Evolutionary conservation across 2,329 filamentous ascomycete genomes (phyloP).

Genomic region (Dactylellina drechsleri): DNA sequence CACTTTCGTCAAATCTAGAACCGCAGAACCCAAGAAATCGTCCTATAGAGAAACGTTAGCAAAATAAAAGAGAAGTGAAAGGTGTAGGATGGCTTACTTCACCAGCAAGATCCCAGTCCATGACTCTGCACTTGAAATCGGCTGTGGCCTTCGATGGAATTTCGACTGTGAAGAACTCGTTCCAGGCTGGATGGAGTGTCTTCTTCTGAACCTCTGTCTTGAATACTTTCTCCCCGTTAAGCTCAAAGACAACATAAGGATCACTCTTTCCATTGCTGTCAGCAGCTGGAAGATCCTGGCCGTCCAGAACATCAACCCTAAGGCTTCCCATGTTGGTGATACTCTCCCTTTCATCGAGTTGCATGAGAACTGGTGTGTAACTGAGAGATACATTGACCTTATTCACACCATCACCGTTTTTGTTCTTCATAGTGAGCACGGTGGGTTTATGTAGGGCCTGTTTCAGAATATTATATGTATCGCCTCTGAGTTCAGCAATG

Average conservation of each 20-base stretch:
- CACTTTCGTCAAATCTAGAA: slow-evolving; percentile 79
- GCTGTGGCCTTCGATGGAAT: slow-evolving; percentile 85
- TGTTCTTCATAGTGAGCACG: slow-evolving; percentile 79
- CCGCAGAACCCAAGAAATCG: slow-evolving; percentile 82
- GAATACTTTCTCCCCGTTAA: slow-evolving; percentile 88
- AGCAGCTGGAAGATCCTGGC: slow-evolving; percentile 84
- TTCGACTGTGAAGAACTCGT: slow-evolving; percentile 89
- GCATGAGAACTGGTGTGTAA: slow-evolving; percentile 94
- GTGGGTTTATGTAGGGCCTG: slow-evolving; percentile 88
- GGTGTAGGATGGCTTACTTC: slow-evolving; percentile 64
- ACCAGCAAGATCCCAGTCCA: slow-evolving; percentile 96
- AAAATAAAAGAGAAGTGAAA: neutral
- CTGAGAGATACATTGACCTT: slow-evolving; percentile 91
- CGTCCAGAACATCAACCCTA: slow-evolving; percentile 91
- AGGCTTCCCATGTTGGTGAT: slow-evolving; percentile 99
- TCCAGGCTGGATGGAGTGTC: slow-evolving; percentile 93
- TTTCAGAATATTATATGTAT: slow-evolving; percentile 86
- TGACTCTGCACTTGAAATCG: slow-evolving; percentile 83
- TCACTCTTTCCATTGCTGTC: slow-evolving; percentile 97
- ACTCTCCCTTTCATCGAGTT: slow-evolving; percentile 90
- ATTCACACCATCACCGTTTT: slow-evolving; percentile 80
- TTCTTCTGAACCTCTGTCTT: slow-evolving; percentile 98
- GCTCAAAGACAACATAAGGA: slow-evolving; percentile 92
- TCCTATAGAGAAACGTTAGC: slow-evolving; percentile 63
- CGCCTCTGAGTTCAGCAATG: slow-evolving; percentile 82